phyloP scores from a whole-genome alignment of 192 early-diverging fungal species.

The Podila clonocystis region DNA sequence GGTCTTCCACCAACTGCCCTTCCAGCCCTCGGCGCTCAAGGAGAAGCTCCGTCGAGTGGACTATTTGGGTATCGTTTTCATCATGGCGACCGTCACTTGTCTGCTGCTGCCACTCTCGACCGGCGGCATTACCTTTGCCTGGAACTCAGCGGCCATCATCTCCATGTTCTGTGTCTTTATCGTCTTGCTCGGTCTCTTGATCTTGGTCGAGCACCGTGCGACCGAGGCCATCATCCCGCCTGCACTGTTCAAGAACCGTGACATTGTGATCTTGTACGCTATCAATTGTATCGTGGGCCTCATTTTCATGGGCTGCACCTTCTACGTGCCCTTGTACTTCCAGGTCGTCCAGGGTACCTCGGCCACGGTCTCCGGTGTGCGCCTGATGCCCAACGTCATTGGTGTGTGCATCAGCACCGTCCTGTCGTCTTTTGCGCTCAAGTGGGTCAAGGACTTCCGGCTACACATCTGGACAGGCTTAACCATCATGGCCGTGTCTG shows the following conservation, averaged over 20 bases:
- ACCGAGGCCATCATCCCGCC: constrained; percentile 77
- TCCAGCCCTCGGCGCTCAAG: constrained; percentile 50
- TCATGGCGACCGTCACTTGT: constrained; percentile 57
- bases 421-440: constrained; percentile 58
- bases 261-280: constrained; percentile 59
- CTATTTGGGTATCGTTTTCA: constrained; percentile 62
- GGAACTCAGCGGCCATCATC: constrained; percentile 67
- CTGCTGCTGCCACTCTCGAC: constrained; percentile 74
- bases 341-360: constrained; percentile 72
- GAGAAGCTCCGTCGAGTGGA: constrained; percentile 75
- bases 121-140: constrained; percentile 76
- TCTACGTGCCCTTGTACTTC: constrained; percentile 83
- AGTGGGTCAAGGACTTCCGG: constrained; percentile 62
- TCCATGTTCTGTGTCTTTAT: constrained; percentile 58
- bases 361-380: constrained; percentile 78
- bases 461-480: constrained; percentile 68
- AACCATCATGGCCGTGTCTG: constrained; percentile 66
- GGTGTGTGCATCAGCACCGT: constrained; percentile 73
- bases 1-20: constrained; percentile 66
- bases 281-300: constrained; percentile 67
- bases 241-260: constrained; percentile 69
- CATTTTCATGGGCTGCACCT: constrained; percentile 67
- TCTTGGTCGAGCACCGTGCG: constrained; percentile 68
- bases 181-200: constrained; percentile 57
- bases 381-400: constrained; percentile 74